Evolutionary conservation across 164 flowering plant species (phyloP).

Genomic region (Vitis rotundifolia): DNA sequence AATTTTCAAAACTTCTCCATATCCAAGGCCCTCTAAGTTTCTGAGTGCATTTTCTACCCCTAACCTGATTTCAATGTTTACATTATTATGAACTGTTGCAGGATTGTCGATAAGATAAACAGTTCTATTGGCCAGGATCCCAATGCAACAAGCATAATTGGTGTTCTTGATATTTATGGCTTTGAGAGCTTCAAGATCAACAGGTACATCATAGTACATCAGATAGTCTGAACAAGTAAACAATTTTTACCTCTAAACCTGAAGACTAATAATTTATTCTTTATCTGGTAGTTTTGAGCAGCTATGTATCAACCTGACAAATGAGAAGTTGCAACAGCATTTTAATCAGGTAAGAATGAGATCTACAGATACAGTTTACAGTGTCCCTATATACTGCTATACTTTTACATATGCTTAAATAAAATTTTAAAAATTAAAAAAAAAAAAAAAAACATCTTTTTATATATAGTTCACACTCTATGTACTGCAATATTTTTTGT

Average conservation of each 20-base stretch:
- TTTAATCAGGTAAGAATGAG: constrained; percentile 67
- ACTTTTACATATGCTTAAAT: too few relatives aligned
- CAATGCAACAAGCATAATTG: constrained; percentile 60
- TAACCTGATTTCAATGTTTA: background rate
- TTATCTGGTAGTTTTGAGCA: constrained; percentile 74
- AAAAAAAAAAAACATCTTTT: too few relatives aligned
- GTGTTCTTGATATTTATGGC: constrained; percentile 90
- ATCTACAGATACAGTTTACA: background rate
- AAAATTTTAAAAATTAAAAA: too few relatives aligned
- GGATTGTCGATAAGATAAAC: constrained; percentile 84
- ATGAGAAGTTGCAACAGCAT: constrained; percentile 92
- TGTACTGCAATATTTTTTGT: background rate
- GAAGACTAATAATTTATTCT: constrained; percentile 16
- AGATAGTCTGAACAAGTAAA: background rate
- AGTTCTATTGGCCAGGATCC: constrained; percentile 83
- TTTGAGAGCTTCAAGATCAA: constrained; percentile 89
- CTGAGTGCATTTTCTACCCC: background rate
- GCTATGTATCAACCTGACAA: constrained; percentile 84
- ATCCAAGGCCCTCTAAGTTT: background rate
- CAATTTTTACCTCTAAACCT: background rate
- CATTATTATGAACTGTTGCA: constrained; percentile 23
- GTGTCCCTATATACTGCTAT: background rate
- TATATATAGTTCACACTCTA: background rate
- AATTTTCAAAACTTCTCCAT: background rate
- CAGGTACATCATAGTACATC: constrained; percentile 43